Percentiles rank a stretch among this genome's conserved stretches.
These are phyloP conservation scores for Eimeria nieschulzi DNA, from an alignment of 169 alveolate species.

Conservation along the genomic window DNA sequence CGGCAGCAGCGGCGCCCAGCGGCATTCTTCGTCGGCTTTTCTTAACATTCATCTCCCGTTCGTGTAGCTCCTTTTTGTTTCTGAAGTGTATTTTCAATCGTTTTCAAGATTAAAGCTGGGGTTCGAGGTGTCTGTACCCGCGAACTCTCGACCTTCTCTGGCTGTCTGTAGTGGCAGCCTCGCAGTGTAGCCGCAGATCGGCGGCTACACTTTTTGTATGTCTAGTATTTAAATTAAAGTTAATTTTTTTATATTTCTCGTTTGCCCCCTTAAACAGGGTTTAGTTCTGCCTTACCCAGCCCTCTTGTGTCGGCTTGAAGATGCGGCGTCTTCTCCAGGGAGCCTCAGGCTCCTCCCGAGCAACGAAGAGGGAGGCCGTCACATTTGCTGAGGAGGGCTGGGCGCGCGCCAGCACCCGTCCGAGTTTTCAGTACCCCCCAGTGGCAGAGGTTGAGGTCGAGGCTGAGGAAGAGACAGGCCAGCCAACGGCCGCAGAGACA, in stretches of 20 bases:
- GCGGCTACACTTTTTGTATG: too few species aligned
- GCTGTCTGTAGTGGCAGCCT: too few species aligned
- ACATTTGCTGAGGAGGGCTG: slow-evolving; percentile 52
- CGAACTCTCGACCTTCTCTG: background rate
- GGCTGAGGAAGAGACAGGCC: background rate
- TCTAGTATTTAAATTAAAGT: too few species aligned
- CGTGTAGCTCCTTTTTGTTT: background rate
- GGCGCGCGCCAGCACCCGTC: slow-evolving; percentile 41
- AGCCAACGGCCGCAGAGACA: background rate
- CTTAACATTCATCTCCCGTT: background rate
- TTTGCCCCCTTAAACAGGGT: too few species aligned
- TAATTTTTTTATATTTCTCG: too few species aligned
- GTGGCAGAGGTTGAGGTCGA: background rate
- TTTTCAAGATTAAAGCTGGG: background rate
- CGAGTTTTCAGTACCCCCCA: background rate
- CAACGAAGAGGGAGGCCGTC: slow-evolving; percentile 28
- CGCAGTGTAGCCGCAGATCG: too few species aligned
- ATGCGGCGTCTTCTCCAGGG: background rate
- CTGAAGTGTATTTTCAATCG: background rate
- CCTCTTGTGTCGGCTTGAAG: too few species aligned
- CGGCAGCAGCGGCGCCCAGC: slow-evolving; percentile 31
- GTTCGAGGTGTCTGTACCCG: background rate
- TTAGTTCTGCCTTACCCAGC: too few species aligned
- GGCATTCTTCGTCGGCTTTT: background rate
- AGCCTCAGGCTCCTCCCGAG: background rate